Evolutionary conservation across 1,284 basidiomycete species (phyloP).

Genomic region (Ceratobasidium sp.): DNA sequence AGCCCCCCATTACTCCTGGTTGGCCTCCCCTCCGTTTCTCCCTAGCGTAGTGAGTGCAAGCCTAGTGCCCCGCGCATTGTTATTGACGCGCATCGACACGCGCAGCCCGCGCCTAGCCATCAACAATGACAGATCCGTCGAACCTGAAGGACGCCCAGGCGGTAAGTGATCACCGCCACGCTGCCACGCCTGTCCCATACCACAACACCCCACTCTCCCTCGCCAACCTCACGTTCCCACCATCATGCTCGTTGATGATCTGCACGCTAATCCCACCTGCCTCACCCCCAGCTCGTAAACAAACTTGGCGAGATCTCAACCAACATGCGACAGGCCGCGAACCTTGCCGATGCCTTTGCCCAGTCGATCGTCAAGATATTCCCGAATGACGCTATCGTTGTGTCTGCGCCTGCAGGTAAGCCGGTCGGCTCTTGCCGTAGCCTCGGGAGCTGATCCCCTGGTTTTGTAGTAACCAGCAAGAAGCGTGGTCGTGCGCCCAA

Average conservation of each 20-base stretch:
- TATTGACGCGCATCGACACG: neutral
- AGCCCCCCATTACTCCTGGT: slow-evolving; percentile 20
- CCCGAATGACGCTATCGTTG: slow-evolving; percentile 9
- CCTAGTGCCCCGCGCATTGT: neutral
- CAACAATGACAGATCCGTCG: slow-evolving; percentile 32
- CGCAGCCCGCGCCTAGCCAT: slow-evolving; percentile 11
- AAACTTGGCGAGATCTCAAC: slow-evolving; percentile 32
- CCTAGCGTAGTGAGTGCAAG: slow-evolving; percentile 1
- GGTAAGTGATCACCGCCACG: slow-evolving; percentile 28
- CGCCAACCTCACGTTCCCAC: slow-evolving; percentile 3
- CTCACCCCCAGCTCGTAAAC: slow-evolving; percentile 24
- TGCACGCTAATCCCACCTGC: slow-evolving; percentile 5
- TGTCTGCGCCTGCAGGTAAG: slow-evolving; percentile 19
- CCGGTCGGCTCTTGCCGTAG: neutral
- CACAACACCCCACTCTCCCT: neutral
- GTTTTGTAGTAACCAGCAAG: slow-evolving; percentile 31
- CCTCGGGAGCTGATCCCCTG: neutral
- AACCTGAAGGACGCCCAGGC: slow-evolving; percentile 39
- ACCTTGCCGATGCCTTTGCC: slow-evolving; percentile 34
- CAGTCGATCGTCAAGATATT: slow-evolving; percentile 32
- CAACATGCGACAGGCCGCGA: slow-evolving; percentile 38
- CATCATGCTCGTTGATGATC: neutral
- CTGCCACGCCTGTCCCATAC: neutral
- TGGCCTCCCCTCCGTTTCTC: slow-evolving; percentile 10
- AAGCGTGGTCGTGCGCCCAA: slow-evolving; percentile 41